These are phyloP conservation scores for Phytophthora pluvialis DNA, from an alignment of 352 stramenopile species.

Conservation along the genomic window DNA sequence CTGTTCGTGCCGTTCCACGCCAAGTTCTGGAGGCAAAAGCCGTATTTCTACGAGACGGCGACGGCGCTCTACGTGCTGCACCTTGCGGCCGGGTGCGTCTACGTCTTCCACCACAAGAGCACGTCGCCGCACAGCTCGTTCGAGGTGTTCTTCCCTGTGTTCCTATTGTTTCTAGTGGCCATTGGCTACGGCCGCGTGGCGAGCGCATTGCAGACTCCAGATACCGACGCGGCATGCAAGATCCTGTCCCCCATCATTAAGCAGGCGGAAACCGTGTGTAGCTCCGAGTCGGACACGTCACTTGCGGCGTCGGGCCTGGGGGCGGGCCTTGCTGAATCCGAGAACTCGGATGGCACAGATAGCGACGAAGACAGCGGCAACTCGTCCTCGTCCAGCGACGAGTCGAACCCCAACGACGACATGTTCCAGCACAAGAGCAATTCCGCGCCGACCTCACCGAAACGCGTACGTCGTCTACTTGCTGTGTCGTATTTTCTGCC, in stretches of 20 bases:
- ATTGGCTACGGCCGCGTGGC: conserved; percentile 82
- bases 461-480: conserved; percentile 32
- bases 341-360: conserved; percentile 80
- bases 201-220: conserved; percentile 67
- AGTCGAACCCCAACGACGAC: conserved; percentile 47
- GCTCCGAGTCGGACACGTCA: conserved; percentile 29
- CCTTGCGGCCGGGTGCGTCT: conserved; percentile 49
- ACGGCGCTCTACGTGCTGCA: conserved; percentile 72
- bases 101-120: conserved; percentile 51
- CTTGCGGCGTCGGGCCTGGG: conserved; percentile 51
- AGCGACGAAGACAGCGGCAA: conserved; percentile 81
- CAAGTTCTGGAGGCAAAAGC: conserved; percentile 79
- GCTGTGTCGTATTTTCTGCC: background rate
- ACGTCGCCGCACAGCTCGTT: conserved; percentile 69
- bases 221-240: conserved; percentile 60
- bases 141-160: conserved; percentile 68
- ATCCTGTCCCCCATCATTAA: conserved; percentile 65
- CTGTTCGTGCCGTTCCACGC: conserved; percentile 78
- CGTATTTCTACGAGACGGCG: conserved; percentile 66
- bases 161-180: conserved; percentile 65
- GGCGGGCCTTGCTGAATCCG: conserved; percentile 70
- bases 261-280: conserved; percentile 22
- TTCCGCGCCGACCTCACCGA: conserved; percentile 33
- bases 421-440: conserved; percentile 46
- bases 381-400: conserved; percentile 77